These are phyloP conservation scores for Trichopus zeylanicus DNA, from an alignment of 116 monocot species.

Conservation along the genomic window DNA sequence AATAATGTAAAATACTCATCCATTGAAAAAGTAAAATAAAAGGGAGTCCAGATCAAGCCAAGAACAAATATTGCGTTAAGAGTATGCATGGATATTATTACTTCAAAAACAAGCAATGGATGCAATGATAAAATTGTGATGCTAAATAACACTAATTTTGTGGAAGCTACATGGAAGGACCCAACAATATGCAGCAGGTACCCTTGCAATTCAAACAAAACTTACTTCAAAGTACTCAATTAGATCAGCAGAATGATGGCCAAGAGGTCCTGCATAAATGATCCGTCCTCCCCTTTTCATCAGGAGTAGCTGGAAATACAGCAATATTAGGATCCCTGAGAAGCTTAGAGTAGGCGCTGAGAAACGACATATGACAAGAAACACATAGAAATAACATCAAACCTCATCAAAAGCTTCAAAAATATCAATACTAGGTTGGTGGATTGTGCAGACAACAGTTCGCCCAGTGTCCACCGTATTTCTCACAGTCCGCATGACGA, in stretches of 20 bases:
- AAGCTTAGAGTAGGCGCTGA: not conserved
- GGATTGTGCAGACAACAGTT: conserved; percentile 90
- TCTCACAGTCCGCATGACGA: conserved; percentile 86
- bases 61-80: too few species aligned
- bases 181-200: too few species aligned
- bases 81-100: too few species aligned
- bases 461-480: conserved; percentile 88
- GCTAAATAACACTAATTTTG: not conserved
- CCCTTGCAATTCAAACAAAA: not conserved
- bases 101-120: too few species aligned
- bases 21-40: too few species aligned
- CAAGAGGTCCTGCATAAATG: conserved; percentile 82
- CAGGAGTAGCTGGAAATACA: conserved; percentile 50
- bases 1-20: too few species aligned
- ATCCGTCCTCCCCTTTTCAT: conserved; percentile 80
- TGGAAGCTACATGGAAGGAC: not conserved
- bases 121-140: too few species aligned
- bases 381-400: not conserved
- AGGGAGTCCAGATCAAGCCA: not conserved
- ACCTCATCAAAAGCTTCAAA: conserved; percentile 98
- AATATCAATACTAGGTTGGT: conserved; percentile 90
- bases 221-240: conserved; percentile 85
- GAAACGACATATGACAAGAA: not conserved
- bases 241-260: conserved; percentile 49
- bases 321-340: conserved; percentile 1